Conservation (phyloP, 805 yeast species). For the Metschnikowia continentalis region DNA sequence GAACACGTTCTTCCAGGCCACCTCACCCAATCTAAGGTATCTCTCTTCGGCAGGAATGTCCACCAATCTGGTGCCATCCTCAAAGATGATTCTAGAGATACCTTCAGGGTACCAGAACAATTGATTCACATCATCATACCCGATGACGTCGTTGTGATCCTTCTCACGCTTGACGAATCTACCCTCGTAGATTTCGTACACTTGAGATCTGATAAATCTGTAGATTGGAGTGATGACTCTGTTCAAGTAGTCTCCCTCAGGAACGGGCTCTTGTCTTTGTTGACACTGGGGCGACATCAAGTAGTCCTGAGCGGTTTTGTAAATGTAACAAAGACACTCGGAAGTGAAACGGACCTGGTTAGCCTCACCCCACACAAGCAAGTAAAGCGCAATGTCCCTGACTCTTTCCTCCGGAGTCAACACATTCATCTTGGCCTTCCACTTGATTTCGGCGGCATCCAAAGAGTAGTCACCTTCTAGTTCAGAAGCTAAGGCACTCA, state of each 20-base stretch:
- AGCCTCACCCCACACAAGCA: slow-evolving; percentile 86
- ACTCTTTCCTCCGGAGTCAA: slow-evolving; percentile 75
- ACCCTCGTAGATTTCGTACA: slow-evolving; percentile 76
- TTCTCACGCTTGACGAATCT: slow-evolving; percentile 80
- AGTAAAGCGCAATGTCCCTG: slow-evolving; percentile 70
- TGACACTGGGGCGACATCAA: slow-evolving; percentile 85
- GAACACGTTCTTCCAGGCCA: slow-evolving; percentile 86
- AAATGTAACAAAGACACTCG: slow-evolving; percentile 81
- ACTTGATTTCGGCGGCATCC: slow-evolving; percentile 80
- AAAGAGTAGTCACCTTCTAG: slow-evolving; percentile 80
- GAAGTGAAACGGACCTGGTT: slow-evolving; percentile 91
- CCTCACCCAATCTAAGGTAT: slow-evolving; percentile 84
- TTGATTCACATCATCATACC: slow-evolving; percentile 98
- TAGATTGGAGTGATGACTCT: slow-evolving; percentile 90
- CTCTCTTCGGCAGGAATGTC: slow-evolving; percentile 90
- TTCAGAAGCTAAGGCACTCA: slow-evolving; percentile 59
- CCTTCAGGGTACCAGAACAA: slow-evolving; percentile 99
- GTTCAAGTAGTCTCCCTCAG: slow-evolving; percentile 88
- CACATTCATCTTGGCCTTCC: slow-evolving; percentile 77
- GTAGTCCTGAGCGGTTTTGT: slow-evolving; percentile 92
- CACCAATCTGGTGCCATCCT: slow-evolving; percentile 87
- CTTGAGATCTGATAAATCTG: slow-evolving; percentile 73
- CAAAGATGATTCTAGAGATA: slow-evolving; percentile 83
- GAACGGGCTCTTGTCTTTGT: slow-evolving; percentile 76
- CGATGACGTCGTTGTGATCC: slow-evolving; percentile 76